Conservation (phyloP, 2,329 filamentous ascomycete genomes). For the Gaeumannomyces tritici region DNA sequence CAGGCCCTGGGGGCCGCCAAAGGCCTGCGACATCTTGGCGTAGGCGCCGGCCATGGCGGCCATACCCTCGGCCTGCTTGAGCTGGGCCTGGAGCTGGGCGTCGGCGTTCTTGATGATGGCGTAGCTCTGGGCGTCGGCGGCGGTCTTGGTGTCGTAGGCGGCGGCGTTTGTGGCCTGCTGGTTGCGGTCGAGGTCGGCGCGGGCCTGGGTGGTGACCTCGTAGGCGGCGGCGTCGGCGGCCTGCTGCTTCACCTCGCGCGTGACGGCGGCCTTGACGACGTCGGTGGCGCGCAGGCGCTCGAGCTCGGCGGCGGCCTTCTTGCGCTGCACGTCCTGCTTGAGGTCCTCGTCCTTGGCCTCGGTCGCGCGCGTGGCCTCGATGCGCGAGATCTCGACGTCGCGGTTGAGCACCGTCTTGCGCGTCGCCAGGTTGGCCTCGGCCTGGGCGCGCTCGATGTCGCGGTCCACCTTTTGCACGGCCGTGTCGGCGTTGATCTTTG, state of each 20-base stretch:
- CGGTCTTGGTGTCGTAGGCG: conserved; percentile 35
- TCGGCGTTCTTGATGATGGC: conserved; percentile 39
- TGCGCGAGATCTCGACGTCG: conserved; percentile 66
- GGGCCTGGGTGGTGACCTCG: conserved; percentile 46
- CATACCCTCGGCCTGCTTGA: conserved; percentile 70
- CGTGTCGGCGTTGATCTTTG: conserved; percentile 80
- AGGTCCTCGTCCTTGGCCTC: conserved; percentile 73
- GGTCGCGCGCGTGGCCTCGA: conserved; percentile 62
- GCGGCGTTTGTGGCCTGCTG: conserved; percentile 38
- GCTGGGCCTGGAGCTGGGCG: conserved; percentile 39
- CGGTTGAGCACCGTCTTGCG: conserved; percentile 63
- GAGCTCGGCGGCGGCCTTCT: conserved; percentile 69
- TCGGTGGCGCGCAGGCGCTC: conserved; percentile 69
- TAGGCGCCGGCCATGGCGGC: conserved; percentile 75
- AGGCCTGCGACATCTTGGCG: conserved; percentile 56
- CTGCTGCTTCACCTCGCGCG: conserved; percentile 58
- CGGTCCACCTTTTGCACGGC: conserved; percentile 77
- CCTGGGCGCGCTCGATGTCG: conserved; percentile 69
- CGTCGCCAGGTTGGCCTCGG: conserved; percentile 67
- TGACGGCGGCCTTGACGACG: conserved; percentile 67
- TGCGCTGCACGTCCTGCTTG: conserved; percentile 67
- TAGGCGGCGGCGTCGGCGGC: conserved; percentile 57
- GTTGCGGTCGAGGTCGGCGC: conserved; percentile 36
- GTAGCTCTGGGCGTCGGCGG: conserved; percentile 29
- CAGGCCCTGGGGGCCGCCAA: conserved; percentile 69